Evolutionary conservation across 192 early-diverging fungal genomes (phyloP).

Genomic region (Rhizoclosmatium sp.): DNA sequence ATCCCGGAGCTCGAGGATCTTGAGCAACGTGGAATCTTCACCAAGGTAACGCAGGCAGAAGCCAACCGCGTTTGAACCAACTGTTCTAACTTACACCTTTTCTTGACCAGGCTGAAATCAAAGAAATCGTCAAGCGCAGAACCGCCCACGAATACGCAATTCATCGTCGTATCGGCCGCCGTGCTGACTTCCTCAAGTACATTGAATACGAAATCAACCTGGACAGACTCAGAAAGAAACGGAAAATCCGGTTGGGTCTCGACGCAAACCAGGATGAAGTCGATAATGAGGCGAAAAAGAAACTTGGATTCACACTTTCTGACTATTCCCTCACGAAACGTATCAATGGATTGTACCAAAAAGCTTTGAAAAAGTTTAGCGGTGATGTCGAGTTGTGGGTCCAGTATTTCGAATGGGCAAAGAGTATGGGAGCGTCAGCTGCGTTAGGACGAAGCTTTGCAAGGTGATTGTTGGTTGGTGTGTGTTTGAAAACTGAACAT

Average conservation of each 20-base stretch:
- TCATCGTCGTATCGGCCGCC: conserved; percentile 75
- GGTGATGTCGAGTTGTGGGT: conserved; percentile 87
- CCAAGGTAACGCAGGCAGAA: conserved; percentile 58
- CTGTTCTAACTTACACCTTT: neutral
- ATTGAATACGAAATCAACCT: conserved; percentile 96
- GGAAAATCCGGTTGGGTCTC: conserved; percentile 70
- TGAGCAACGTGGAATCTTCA: conserved; percentile 81
- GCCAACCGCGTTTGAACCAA: neutral
- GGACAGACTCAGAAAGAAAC: conserved; percentile 79
- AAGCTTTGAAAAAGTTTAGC: conserved; percentile 77
- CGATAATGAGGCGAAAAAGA: conserved; percentile 40
- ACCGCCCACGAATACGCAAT: conserved; percentile 89
- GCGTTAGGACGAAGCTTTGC: conserved; percentile 79
- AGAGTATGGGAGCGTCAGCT: conserved; percentile 58
- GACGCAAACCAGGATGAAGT: conserved; percentile 29
- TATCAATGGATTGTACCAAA: conserved; percentile 82
- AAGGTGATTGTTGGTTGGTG: conserved; percentile 47
- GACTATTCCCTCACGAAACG: conserved; percentile 80
- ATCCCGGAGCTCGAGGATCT: conserved; percentile 91
- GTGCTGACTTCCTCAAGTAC: conserved; percentile 87
- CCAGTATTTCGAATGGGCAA: conserved; percentile 90
- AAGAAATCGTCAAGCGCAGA: conserved; percentile 85
- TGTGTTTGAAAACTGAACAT: neutral
- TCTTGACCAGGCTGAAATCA: conserved; percentile 75
- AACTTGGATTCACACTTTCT: conserved; percentile 57